These are phyloP conservation scores for Yarrowia divulgata DNA, from an alignment of 805 yeast genomes.

Conservation along the genomic window DNA sequence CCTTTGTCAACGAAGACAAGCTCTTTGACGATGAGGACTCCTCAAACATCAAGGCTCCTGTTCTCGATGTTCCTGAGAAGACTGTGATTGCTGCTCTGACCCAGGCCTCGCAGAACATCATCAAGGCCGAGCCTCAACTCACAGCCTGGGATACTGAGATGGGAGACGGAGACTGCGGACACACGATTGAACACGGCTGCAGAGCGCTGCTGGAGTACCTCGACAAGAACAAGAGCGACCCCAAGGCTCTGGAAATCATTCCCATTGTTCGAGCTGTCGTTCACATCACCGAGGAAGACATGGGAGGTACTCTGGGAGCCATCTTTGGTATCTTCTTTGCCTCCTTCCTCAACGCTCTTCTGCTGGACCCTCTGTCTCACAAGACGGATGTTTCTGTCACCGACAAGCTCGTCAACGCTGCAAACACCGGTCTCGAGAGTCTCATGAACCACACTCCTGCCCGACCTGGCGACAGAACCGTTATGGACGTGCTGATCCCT, in stretches of 20 bases:
- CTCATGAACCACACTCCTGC: conserved; percentile 88
- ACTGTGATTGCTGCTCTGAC: conserved; percentile 42
- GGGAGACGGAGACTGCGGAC: conserved; percentile 98
- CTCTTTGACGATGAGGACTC: conserved; percentile 18
- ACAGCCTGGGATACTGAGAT: conserved; percentile 86
- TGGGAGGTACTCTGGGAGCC: conserved; percentile 99
- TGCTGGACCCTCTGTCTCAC: conserved; percentile 21
- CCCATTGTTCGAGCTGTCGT: conserved; percentile 57
- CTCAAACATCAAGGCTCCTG: conserved; percentile 41
- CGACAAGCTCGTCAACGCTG: conserved; percentile 46
- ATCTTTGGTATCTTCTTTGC: conserved; percentile 84
- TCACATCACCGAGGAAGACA: conserved; percentile 81
- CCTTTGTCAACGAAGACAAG: conserved; percentile 19
- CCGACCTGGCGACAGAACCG: conserved; percentile 84
- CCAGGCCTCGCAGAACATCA: conserved; percentile 27
- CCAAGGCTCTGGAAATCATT: conserved; percentile 57
- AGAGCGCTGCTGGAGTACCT: conserved; percentile 68
- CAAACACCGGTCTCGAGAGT: conserved; percentile 67
- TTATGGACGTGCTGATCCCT: conserved; percentile 88
- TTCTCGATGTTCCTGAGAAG: conserved; percentile 41
- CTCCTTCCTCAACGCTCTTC: conserved; percentile 63
- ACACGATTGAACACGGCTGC: conserved; percentile 84
- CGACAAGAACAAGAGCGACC: conserved; percentile 48
- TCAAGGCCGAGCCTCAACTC: conserved; percentile 70
- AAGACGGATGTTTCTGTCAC: conserved; percentile 11